Evolutionary conservation across 1,139 yeast genomes (phyloP).

Genomic region (Hansenula sp.): DNA sequence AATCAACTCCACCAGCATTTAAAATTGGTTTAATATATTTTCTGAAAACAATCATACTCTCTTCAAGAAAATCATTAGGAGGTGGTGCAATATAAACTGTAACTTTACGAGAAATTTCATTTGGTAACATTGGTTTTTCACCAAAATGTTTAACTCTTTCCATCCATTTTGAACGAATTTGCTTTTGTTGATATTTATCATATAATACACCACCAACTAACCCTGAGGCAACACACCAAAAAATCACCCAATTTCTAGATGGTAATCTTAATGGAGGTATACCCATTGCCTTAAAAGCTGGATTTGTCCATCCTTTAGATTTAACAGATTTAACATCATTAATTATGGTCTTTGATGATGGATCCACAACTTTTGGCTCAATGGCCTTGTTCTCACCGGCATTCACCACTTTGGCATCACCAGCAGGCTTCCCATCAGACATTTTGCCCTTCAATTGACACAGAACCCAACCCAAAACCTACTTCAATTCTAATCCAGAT

Average conservation of each 20-base stretch:
- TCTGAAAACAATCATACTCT: slow-evolving; percentile 69
- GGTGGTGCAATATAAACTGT: slow-evolving; percentile 91
- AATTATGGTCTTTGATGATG: background rate
- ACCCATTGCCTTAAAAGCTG: slow-evolving; percentile 88
- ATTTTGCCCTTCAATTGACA: too few relatives aligned
- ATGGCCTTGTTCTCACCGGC: background rate
- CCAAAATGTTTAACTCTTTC: slow-evolving; percentile 51
- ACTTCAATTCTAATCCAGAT: too few relatives aligned
- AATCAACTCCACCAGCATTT: slow-evolving; percentile 84
- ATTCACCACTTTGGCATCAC: background rate
- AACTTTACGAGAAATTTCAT: slow-evolving; percentile 64
- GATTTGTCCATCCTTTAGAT: slow-evolving; percentile 59
- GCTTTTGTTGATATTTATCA: slow-evolving; percentile 71
- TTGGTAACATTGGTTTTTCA: slow-evolving; percentile 39
- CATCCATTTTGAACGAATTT: slow-evolving; percentile 65
- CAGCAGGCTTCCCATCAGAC: slow-evolving; percentile 8
- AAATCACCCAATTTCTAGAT: slow-evolving; percentile 88
- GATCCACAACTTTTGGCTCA: background rate
- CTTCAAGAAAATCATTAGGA: slow-evolving; percentile 86
- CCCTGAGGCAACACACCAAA: slow-evolving; percentile 67
- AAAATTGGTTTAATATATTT: slow-evolving; percentile 83
- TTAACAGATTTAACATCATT: slow-evolving; percentile 2
- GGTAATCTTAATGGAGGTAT: slow-evolving; percentile 75
- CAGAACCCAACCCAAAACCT: too few relatives aligned
- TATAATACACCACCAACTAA: slow-evolving; percentile 71